A percentile compares a stretch with the other conserved stretches of the same genome.
phyloP scores from a whole-genome alignment of 176 grass and related monocot species.

The Oryza australiensis region DNA sequence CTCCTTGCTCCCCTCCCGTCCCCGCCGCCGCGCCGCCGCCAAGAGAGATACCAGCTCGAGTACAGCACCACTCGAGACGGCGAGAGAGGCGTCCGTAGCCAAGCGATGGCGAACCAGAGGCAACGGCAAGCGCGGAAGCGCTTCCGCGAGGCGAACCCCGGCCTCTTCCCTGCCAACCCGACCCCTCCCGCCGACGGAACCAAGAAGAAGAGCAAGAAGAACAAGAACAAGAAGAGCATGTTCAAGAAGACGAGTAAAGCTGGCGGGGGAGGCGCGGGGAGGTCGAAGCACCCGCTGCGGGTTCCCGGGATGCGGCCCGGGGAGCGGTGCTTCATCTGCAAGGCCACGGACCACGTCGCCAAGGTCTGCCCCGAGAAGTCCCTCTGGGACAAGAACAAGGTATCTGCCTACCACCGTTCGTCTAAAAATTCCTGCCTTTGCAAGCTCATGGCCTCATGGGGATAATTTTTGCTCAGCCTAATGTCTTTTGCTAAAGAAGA shows the following conservation, averaged over 20 bases:
- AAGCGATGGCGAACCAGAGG: conserved; percentile 75
- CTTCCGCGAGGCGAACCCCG: conserved; percentile 69
- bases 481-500: neutral
- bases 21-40: conserved; percentile 1
- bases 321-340: conserved; percentile 99
- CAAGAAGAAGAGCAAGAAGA: conserved; percentile 38
- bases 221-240: conserved; percentile 48
- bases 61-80: neutral
- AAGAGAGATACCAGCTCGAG: neutral
- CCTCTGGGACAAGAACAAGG: conserved; percentile 95
- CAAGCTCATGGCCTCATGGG: neutral
- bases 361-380: conserved; percentile 87
- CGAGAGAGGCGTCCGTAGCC: neutral
- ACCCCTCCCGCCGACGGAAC: conserved; percentile 28
- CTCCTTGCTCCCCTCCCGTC: neutral
- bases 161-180: conserved; percentile 44
- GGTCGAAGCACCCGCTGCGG: conserved; percentile 74
- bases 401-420: conserved; percentile 7
- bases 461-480: neutral
- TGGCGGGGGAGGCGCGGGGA: conserved; percentile 13
- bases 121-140: conserved; percentile 64
- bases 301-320: conserved; percentile 91
- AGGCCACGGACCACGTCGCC: conserved; percentile 77
- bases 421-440: neutral
- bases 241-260: conserved; percentile 49